These are phyloP conservation scores for Hansenula lynferdii DNA, from an alignment of 1,139 yeast species.

Conservation along the genomic window DNA sequence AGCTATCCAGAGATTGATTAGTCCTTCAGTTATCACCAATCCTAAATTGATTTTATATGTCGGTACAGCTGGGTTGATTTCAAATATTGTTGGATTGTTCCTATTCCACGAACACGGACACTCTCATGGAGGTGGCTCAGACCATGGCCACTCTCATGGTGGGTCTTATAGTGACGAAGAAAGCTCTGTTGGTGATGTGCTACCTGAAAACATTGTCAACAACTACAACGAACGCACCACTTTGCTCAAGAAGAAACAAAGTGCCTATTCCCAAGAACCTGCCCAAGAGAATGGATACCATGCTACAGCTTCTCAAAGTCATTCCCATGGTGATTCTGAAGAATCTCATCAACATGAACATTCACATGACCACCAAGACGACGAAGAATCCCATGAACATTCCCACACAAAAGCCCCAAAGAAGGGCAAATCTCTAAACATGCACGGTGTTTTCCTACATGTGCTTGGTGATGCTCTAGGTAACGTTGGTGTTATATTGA, in stretches of 20 bases:
- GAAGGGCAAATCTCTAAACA: constrained; percentile 67
- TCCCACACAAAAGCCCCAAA: constrained; percentile 16
- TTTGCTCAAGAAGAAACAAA: constrained; percentile 6
- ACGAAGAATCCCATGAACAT: not conserved
- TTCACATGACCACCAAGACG: constrained; percentile 23
- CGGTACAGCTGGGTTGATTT: constrained; percentile 75
- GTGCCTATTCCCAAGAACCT: constrained; percentile 10
- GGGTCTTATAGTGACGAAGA: constrained; percentile 23
- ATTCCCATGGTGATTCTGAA: constrained; percentile 15
- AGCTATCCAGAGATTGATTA: constrained; percentile 83
- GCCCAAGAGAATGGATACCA: constrained; percentile 10
- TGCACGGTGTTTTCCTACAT: constrained; percentile 96
- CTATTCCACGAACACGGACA: constrained; percentile 92
- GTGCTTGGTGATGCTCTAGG: constrained; percentile 97
- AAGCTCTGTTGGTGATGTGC: constrained; percentile 16
- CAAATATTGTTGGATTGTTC: constrained; percentile 78
- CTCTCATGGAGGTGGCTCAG: constrained; percentile 39
- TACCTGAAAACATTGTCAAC: constrained; percentile 29
- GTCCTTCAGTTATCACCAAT: constrained; percentile 72
- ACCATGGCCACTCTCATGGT: constrained; percentile 45
- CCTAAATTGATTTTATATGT: constrained; percentile 79
- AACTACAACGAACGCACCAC: constrained; percentile 14
- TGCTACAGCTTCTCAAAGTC: constrained; percentile 17
- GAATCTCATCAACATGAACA: constrained; percentile 32
- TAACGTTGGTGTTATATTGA: constrained; percentile 84